Evolutionary conservation across 2,329 filamentous ascomycete species (phyloP).

Genomic region (Geosmithia flava): DNA sequence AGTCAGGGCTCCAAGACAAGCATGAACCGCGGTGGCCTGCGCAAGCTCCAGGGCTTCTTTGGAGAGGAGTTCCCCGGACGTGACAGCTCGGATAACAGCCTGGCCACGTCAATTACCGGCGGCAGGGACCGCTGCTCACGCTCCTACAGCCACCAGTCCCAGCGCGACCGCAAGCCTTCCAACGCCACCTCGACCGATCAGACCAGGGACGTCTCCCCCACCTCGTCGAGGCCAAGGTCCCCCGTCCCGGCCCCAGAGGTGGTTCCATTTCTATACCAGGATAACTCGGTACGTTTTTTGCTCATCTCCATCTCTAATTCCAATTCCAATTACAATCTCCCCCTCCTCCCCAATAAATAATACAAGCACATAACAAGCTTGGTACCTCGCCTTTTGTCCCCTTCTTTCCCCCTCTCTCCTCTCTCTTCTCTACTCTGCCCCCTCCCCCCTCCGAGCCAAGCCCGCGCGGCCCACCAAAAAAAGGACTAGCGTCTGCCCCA

Average conservation of each 20-base stretch:
- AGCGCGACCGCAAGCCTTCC: constrained; percentile 72
- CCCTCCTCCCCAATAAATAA: too few relatives aligned
- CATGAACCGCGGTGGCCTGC: constrained; percentile 57
- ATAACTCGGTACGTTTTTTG: constrained; percentile 41
- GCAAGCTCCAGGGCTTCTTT: constrained; percentile 84
- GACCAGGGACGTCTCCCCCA: constrained; percentile 62
- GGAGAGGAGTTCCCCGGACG: constrained; percentile 73
- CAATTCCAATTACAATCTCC: too few relatives aligned
- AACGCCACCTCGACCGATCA: constrained; percentile 59
- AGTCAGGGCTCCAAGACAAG: constrained; percentile 72
- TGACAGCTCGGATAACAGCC: constrained; percentile 60
- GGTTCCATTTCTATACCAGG: constrained; percentile 94
- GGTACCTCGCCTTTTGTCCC: too few relatives aligned
- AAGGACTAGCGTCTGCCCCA: too few relatives aligned
- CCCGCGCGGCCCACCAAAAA: too few relatives aligned
- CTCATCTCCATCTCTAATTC: background rate
- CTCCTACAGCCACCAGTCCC: constrained; percentile 49
- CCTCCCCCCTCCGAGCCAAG: too few relatives aligned
- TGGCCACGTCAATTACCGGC: constrained; percentile 32
- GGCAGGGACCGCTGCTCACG: constrained; percentile 49
- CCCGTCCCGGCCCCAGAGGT: constrained; percentile 84
- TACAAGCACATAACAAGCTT: too few relatives aligned
- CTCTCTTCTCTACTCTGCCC: too few relatives aligned
- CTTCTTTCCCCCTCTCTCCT: too few relatives aligned
- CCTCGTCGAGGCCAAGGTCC: constrained; percentile 67